phyloP scores from a whole-genome alignment of 75 land plant genomes.

The Gnetum montanum region DNA sequence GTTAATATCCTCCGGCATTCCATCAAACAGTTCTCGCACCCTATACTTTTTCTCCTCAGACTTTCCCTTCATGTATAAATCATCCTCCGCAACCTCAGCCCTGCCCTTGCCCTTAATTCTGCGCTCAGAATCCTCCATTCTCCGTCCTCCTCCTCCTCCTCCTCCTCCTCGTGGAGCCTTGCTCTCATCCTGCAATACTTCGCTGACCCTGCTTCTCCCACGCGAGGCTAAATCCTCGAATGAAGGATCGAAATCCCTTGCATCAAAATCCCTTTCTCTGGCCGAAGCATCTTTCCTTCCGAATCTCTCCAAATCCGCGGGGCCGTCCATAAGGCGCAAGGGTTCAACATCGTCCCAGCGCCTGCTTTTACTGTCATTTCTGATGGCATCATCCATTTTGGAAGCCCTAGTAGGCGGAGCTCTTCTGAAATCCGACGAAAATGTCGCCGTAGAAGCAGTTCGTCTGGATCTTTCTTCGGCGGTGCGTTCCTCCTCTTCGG shows the following conservation, averaged over 20 bases:
- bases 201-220: constrained; percentile 20
- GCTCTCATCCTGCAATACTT: constrained; percentile 13
- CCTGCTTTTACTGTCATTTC: constrained; percentile 15
- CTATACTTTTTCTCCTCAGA: constrained; percentile 12
- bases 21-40: constrained; percentile 13
- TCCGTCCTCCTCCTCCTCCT: constrained; percentile 31
- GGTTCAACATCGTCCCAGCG: constrained; percentile 55
- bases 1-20: constrained; percentile 13
- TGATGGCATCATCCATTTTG: constrained; percentile 21
- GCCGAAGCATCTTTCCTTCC: constrained; percentile 27
- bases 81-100: constrained; percentile 34
- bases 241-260: constrained; percentile 18
- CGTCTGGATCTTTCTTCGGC: constrained; percentile 30
- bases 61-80: constrained; percentile 10
- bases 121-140: constrained; percentile 22
- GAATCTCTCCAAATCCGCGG: constrained; percentile 12
- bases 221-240: constrained; percentile 9
- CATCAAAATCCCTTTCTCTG: constrained; percentile 34
- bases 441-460: constrained; percentile 5
- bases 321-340: constrained; percentile 2
- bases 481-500: constrained; percentile 28
- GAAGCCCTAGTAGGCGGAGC: constrained; percentile 16
- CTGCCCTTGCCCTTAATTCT: constrained; percentile 28
- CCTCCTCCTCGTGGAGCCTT: constrained; percentile 11
- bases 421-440: constrained; percentile 18